Evolutionary conservation across 139 green algal genomes (phyloP).

Genomic region (Penium margaritaceum): DNA sequence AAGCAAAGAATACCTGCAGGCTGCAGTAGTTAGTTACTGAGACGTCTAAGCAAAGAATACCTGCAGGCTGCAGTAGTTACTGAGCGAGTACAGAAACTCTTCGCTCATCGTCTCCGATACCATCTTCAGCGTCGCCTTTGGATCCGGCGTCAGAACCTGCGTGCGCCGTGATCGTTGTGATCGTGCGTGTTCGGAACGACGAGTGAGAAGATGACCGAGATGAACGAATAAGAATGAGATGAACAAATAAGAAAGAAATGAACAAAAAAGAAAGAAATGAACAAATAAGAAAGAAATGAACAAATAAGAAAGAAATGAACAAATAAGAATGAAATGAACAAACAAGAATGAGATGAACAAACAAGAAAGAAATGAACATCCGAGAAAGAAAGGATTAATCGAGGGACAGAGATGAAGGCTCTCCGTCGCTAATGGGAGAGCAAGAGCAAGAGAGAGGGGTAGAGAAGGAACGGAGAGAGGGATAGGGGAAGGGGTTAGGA

Average conservation of each 20-base stretch:
- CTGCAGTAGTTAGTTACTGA: too few relatives aligned
- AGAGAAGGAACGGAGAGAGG: too few relatives aligned
- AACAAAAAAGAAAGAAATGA: neutral
- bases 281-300: neutral
- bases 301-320: neutral
- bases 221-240: neutral
- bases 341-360: too few relatives aligned
- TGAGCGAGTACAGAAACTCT: slow-evolving; percentile 40
- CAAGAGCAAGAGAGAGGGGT: too few relatives aligned
- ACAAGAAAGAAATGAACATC: too few relatives aligned
- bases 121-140: slow-evolving; percentile 26
- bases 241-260: neutral
- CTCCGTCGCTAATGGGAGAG: too few relatives aligned
- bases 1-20: neutral
- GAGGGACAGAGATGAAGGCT: too few relatives aligned
- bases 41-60: slow-evolving; percentile 4
- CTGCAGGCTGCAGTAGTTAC: slow-evolving; percentile 44
- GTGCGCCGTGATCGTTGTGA: neutral
- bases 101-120: slow-evolving; percentile 40
- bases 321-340: neutral
- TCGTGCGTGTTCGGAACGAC: neutral
- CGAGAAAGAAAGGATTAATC: too few relatives aligned
- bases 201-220: neutral
- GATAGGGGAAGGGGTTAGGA: too few relatives aligned
- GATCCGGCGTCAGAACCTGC: slow-evolving; percentile 42